Evolutionary conservation across 495 filamentous ascomycete species (phyloP).

Genomic region (Lentithecium fluviatile): DNA sequence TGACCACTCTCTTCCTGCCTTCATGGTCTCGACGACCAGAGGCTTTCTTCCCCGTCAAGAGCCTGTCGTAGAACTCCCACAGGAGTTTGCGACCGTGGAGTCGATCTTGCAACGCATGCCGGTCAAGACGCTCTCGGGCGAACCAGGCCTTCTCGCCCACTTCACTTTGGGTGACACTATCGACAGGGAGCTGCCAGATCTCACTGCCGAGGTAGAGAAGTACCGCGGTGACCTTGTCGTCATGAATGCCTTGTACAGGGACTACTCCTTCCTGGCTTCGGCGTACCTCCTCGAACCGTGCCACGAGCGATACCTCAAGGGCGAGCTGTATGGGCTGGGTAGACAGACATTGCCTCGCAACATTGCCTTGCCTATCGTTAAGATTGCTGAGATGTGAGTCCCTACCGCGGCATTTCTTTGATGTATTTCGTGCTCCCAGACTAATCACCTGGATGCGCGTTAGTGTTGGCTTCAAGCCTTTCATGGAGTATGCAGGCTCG

Average conservation of each 20-base stretch:
- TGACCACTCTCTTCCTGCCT: constrained; percentile 61
- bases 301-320: constrained; percentile 67
- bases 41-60: constrained; percentile 73
- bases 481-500: constrained; percentile 92
- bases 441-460: constrained; percentile 25
- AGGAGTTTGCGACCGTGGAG: constrained; percentile 67
- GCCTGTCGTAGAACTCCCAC: constrained; percentile 60
- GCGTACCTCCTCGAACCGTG: constrained; percentile 94
- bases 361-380: constrained; percentile 72
- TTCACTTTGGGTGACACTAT: constrained; percentile 70
- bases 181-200: constrained; percentile 64
- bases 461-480: constrained; percentile 72
- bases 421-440: constrained; percentile 1
- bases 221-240: constrained; percentile 67
- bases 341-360: constrained; percentile 65
- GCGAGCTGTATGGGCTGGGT: constrained; percentile 71
- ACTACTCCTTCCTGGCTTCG: constrained; percentile 86
- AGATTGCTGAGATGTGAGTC: constrained; percentile 75
- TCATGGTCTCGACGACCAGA: constrained; percentile 81
- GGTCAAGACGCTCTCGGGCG: constrained; percentile 64
- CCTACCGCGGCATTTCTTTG: too few species aligned
- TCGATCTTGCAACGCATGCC: constrained; percentile 72
- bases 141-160: constrained; percentile 72
- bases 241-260: constrained; percentile 80
- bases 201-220: constrained; percentile 68